Conservation (phyloP, 2,329 filamentous ascomycete species). For the Sporothrix brunneoviolacea region DNA sequence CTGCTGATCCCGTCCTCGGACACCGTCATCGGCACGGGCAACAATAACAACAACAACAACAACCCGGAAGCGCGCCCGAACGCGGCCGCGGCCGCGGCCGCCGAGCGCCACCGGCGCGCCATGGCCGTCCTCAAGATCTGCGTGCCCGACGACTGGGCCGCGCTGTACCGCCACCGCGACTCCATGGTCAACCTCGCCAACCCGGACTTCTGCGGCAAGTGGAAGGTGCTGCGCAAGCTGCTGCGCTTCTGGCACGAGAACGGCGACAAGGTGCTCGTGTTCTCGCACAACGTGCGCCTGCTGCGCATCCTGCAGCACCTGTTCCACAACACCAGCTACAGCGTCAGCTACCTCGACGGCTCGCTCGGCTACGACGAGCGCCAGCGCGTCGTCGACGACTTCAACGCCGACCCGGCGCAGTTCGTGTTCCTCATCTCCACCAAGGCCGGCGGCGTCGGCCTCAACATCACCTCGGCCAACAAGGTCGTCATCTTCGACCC, state of each 20-base stretch:
- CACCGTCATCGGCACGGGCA: conserved; percentile 39
- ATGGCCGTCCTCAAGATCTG: conserved; percentile 66
- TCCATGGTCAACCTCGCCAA: conserved; percentile 76
- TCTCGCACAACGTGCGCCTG: conserved; percentile 84
- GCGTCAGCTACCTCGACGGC: conserved; percentile 84
- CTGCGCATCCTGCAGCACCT: conserved; percentile 77
- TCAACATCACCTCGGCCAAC: conserved; percentile 96
- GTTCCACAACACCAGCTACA: conserved; percentile 84
- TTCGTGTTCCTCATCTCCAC: conserved; percentile 97
- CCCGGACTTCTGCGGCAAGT: conserved; percentile 91
- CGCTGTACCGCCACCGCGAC: conserved; percentile 68
- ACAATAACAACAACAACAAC: background rate
- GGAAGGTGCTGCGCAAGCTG: conserved; percentile 82
- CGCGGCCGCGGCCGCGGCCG: background rate
- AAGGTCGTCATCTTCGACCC: conserved; percentile 97
- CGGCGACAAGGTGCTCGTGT: conserved; percentile 91
- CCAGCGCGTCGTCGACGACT: conserved; percentile 75
- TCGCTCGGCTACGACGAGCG: conserved; percentile 77
- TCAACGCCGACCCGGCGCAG: conserved; percentile 78
- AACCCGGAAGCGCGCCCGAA: background rate
- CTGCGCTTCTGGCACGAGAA: conserved; percentile 84
- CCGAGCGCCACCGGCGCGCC: conserved; percentile 71
- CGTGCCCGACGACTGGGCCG: conserved; percentile 66
- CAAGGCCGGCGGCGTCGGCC: conserved; percentile 81
- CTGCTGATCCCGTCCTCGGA: conserved; percentile 65